Base-by-base conservation (phyloP, 2,329 filamentous ascomycete genomes). In the Aspergillus sp. region DNA sequence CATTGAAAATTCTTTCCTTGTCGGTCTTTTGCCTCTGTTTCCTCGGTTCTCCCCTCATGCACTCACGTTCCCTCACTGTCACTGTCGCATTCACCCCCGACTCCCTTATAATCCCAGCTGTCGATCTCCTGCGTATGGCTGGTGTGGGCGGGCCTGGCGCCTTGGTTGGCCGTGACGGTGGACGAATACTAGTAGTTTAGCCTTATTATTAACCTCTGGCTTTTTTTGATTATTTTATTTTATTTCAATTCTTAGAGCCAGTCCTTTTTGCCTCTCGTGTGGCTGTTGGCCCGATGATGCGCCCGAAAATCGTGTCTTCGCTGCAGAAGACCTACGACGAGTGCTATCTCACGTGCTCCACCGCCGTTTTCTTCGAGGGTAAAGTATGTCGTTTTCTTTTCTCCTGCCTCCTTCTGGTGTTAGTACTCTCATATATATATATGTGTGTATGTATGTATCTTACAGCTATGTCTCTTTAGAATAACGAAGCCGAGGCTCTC, bases 281-380 rank as follows among this genome's bases (percentile, higher is more conserved):
- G 19, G 19, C 19, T 19, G 19, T 19, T 19, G 19, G 19, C 46
- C 51, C 50, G 62, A 77, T 75, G 72, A 78, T 73, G 67, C 70
- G 70, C 63, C 67, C 67, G 66, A 82, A 81, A 63, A 74, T 76
- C 52, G 77, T 82, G 63, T 82, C 85, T 68, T 82, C 82, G 52
- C 81, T 96, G 67, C 91, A 97, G 73, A 96, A 95, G 78, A 94
- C 89, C 47, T 97, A 97, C 72, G 91, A 97, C 73, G 89, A 97
- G 68, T 90, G 86, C 68, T 96, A 95, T 71, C 73, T 96, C 58
- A 89, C 85, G 63, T 96, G 90, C 70, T 96, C 90, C 9, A 97
- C 90, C 1, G 91, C 91, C 35, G 87, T 95, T 45, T 96, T 95
- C 71, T 96, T 95, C 67, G 93, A 98, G 72, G 82, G 85, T 65